These are phyloP conservation scores for Cylindrotheca fusiformis DNA, from an alignment of 108 stramenopile species.

Conservation along the genomic window DNA sequence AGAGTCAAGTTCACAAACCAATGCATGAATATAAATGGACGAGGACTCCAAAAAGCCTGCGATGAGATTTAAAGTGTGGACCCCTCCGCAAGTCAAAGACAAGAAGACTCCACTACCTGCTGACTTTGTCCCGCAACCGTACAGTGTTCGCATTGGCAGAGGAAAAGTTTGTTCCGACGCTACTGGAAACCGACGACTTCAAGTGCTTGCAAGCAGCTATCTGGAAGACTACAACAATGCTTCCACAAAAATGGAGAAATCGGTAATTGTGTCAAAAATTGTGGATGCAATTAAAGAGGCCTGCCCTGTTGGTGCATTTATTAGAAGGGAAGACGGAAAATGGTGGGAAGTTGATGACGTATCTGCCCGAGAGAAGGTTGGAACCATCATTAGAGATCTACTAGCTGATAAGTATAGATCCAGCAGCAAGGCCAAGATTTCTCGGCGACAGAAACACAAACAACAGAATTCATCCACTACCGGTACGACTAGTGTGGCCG, in stretches of 20 bases:
- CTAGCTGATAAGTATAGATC: slow-evolving; percentile 16
- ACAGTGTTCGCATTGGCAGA: slow-evolving; percentile 13
- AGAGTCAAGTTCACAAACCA: too few species aligned
- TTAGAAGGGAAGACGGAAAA: neutral
- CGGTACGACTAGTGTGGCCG: too few species aligned
- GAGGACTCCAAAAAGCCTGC: too few species aligned
- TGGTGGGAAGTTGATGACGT: slow-evolving; percentile 31
- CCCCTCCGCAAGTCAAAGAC: too few species aligned
- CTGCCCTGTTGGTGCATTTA: slow-evolving; percentile 7
- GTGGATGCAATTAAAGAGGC: slow-evolving; percentile 10
- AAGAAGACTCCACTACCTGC: too few species aligned
- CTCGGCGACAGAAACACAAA: slow-evolving; percentile 5
- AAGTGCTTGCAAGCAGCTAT: slow-evolving; percentile 11
- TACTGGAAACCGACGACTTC: slow-evolving; percentile 28
- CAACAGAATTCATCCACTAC: too few species aligned
- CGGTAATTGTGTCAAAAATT: slow-evolving; percentile 28
- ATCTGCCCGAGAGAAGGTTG: slow-evolving; percentile 36
- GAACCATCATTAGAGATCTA: slow-evolving; percentile 23
- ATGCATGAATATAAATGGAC: too few species aligned
- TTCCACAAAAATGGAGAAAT: slow-evolving; percentile 23
- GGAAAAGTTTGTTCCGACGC: slow-evolving; percentile 1
- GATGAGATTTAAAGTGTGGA: too few species aligned
- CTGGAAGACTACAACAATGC: slow-evolving; percentile 15
- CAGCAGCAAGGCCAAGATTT: slow-evolving; percentile 24
- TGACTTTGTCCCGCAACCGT: slow-evolving; percentile 11